Evolutionary conservation across 169 alveolate species (phyloP), one percentile per base, ranked within the genome.

Genomic region (Plasmodium malariae): DNA sequence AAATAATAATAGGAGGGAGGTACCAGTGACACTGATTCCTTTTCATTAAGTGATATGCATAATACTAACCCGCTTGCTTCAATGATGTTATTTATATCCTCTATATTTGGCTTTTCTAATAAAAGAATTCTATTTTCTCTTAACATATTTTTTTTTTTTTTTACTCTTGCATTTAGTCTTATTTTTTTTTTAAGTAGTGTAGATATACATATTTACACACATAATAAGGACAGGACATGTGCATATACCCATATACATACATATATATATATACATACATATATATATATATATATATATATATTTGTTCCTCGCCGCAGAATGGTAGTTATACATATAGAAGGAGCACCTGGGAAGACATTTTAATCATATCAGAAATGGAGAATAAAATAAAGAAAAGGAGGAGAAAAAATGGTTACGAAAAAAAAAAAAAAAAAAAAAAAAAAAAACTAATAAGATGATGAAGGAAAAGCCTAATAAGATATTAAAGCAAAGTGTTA

Each of bases 1-100:
- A 83, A 11, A 48, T 54, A 70, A 70, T 83, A 83, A 83, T 65
- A 24, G n/a, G 86, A 67, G 12, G 86, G 91, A 26, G 85, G 36
- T 11, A 68, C 14, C 26, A 83, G 72, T 19, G 85, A 83, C 36
- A 21, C 49, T 28, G 91, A 26, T 37, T 65, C 91, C 34, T 68
- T 83, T 12, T 83, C 86, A 49, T 17, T 83, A 14, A 83, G 71
- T 9, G 60, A 67, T 26, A 83, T 14, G 6, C 91, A 83, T 65
- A 83, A 30, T 3, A 83, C 91, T 34, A 83, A 54, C n/a, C 73
- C 63, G 51, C 91, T 83, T 0, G 24, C 51, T 43, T 68, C 72
- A 40, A 83, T 83, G 49, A 67, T n/a, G n/a, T 32, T 83, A 32
- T 67, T 34, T 9, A 83, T 83, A 34, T 68, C 69, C 14, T 83